phyloP scores from a whole-genome alignment of 805 yeast species.

The Tetrapisispora taiwanensis region DNA sequence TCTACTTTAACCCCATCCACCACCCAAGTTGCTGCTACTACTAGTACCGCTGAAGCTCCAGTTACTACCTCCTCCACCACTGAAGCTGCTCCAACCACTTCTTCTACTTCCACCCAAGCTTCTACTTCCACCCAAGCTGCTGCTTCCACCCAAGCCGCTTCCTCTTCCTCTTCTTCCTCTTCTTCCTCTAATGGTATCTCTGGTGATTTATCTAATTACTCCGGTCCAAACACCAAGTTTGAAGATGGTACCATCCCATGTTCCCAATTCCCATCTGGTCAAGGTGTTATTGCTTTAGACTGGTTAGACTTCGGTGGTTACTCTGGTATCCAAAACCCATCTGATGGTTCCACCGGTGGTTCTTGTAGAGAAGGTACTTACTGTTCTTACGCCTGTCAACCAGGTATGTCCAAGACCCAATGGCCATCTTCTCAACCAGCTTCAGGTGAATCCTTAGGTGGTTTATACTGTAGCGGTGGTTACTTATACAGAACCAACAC shows the following conservation, averaged over 20 bases:
- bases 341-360: constrained; percentile 49
- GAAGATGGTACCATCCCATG: constrained; percentile 62
- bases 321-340: constrained; percentile 29
- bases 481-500: constrained; percentile 76
- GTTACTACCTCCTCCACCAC: constrained; percentile 5
- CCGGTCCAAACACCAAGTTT: constrained; percentile 51
- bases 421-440: constrained; percentile 89
- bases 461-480: constrained; percentile 78
- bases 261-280: constrained; percentile 59
- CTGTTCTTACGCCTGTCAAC: constrained; percentile 97
- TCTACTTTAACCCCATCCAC: constrained; percentile 17
- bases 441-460: constrained; percentile 91
- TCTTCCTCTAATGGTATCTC: constrained; percentile 29
- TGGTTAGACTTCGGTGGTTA: constrained; percentile 47
- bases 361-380: constrained; percentile 80
- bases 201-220: constrained; percentile 55
- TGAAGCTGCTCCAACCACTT: neutral
- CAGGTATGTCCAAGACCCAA: constrained; percentile 98
- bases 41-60: constrained; percentile 2
- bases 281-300: constrained; percentile 58
- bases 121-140: constrained; percentile 13
- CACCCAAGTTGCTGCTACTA: constrained; percentile 4
- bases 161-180: constrained; percentile 24
- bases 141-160: constrained; percentile 19
- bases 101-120: constrained; percentile 6